Conservation (phyloP, 768 basidiomycete genomes). For the Xanthoconium purpureum region DNA sequence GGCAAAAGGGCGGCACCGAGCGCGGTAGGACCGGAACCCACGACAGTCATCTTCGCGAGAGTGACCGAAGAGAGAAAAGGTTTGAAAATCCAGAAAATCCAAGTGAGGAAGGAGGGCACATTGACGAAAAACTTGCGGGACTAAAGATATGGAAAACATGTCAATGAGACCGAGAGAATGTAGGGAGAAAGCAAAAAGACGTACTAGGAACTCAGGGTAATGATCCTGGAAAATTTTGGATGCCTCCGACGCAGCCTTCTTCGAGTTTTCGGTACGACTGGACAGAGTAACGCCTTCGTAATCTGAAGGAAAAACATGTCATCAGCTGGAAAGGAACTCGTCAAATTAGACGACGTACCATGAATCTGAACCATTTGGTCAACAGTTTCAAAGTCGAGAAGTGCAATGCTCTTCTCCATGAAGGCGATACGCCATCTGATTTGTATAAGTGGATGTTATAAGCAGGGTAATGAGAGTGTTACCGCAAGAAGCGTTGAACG, state of each 20-base stretch:
- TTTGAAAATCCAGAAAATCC: conserved; percentile 86
- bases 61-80: conserved; percentile 68
- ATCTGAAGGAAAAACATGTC: conserved; percentile 40
- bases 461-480: neutral
- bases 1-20: conserved; percentile 61
- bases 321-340: neutral
- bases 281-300: conserved; percentile 70
- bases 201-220: conserved; percentile 76
- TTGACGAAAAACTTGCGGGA: conserved; percentile 79
- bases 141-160: conserved; percentile 31
- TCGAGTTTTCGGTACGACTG: conserved; percentile 69
- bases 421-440: conserved; percentile 74
- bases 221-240: conserved; percentile 71
- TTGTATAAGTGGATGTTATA: conserved; percentile 3
- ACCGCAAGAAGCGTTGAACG: conserved; percentile 73
- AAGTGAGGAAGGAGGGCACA: conserved; percentile 70
- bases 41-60: conserved; percentile 78
- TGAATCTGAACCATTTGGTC: conserved; percentile 76
- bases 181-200: neutral
- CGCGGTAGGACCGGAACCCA: conserved; percentile 58
- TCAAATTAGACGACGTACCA: conserved; percentile 36
- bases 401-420: conserved; percentile 63
- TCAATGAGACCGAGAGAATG: neutral
- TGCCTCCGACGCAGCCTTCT: conserved; percentile 72
- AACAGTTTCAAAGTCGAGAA: conserved; percentile 68